Percentiles rank a stretch among this genome's conserved stretches.
Conservation (phyloP, 1,139 yeast genomes). For the Protomyces macrosporus region DNA sequence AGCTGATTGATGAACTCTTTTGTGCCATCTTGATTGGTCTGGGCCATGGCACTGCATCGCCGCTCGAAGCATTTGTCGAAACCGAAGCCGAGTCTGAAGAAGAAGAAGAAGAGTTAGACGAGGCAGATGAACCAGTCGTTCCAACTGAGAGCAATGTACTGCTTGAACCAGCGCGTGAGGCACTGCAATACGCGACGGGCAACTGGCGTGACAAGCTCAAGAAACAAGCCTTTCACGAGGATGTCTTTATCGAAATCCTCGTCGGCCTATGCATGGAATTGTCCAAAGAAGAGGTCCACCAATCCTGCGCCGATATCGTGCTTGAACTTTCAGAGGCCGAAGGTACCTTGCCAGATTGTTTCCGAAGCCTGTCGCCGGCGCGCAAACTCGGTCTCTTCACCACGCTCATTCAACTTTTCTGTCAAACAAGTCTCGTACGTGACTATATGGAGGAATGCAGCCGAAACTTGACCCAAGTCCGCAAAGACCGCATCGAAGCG, state of each 20-base stretch:
- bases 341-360: conserved; percentile 47
- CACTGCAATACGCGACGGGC: conserved; percentile 26
- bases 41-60: conserved; percentile 34
- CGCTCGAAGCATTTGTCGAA: conserved; percentile 25
- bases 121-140: background rate
- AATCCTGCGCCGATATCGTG: conserved; percentile 46
- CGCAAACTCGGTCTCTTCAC: conserved; percentile 51
- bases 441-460: conserved; percentile 61
- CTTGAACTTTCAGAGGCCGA: conserved; percentile 49
- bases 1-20: conserved; percentile 63
- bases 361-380: conserved; percentile 48
- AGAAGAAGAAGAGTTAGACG: conserved; percentile 32
- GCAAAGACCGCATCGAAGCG: conserved; percentile 65
- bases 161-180: conserved; percentile 10
- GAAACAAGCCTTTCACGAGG: conserved; percentile 71
- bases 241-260: conserved; percentile 75
- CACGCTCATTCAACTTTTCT: conserved; percentile 54
- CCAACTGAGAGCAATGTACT: conserved; percentile 31
- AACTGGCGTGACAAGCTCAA: conserved; percentile 62
- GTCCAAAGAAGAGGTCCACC: conserved; percentile 37
- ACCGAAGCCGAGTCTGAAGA: conserved; percentile 29
- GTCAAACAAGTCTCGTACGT: conserved; percentile 57
- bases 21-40: conserved; percentile 47
- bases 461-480: conserved; percentile 57
- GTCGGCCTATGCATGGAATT: conserved; percentile 58